Evolutionary conservation across 129 eudicot species (phyloP), one percentile per base, ranked within the genome.

Genomic region (Oenanthe sinensis): DNA sequence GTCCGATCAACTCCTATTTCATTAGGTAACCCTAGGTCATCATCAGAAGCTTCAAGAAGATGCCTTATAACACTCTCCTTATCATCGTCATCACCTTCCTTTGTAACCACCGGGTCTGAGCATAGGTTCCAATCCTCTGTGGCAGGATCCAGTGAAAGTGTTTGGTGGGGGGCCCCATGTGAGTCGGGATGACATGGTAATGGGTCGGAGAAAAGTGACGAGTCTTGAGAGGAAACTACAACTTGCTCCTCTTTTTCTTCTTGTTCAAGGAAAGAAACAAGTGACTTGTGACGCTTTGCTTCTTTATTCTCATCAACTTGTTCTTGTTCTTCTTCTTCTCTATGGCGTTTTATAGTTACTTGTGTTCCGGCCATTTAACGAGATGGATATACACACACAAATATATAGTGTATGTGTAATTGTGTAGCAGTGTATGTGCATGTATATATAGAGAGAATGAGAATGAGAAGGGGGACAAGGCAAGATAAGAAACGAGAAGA

Each of bases 31-130:
- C 98, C 98, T 14, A 89, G 84, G 80, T 94, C 97, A 74, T 94
- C 98, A 69, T 94, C 98, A 22, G 98, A 94, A 55, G 98, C 98
- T 88, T 94, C 97, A 0, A 94, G 89, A 72, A 94, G 97, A 84
- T 91, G 98, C 78, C 89, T 87, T 80, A 94, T 94, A n/a, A 87
- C 90, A 81, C 84, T 86, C 75, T 86, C 85, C 45, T 86, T 85
- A 20, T 82, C 86, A 7, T 87, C 84, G 1, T 42, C 76, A 1
- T 54, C 40, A 17, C 15, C 73, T 16, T 30, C 73, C 22, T 33
- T 13, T 20, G 8, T 1, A 33, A 0, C 36, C 36, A 33, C 36
- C 36, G 36, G 36, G 36, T 58, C 47, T 24, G 71, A 71, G 69
- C 33, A 70, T 5, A 48, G 76, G 70, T 71, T 74, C 28, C 30